Conservation (phyloP, 306 rosid genomes). For the Vicia villosa region DNA sequence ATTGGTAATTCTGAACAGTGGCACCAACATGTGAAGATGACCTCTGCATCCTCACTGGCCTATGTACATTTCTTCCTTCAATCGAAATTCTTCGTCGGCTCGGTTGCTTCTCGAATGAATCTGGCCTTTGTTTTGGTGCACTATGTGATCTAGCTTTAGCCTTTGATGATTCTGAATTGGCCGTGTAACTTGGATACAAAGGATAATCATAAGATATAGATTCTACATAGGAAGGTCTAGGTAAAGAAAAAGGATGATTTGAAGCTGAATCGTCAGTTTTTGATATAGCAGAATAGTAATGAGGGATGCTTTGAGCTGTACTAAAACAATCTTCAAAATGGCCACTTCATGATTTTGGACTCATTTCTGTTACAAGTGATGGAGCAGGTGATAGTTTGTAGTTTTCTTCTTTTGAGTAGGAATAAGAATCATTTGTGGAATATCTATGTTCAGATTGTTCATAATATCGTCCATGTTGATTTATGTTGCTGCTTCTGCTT, state of each 20-base stretch:
- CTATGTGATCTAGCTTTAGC: conserved; percentile 90
- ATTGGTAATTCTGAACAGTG: conserved; percentile 59
- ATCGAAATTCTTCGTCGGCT: conserved; percentile 68
- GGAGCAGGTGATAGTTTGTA: conserved; percentile 66
- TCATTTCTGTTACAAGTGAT: conserved; percentile 59
- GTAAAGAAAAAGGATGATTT: conserved; percentile 61
- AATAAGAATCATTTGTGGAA: conserved; percentile 37
- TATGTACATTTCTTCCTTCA: conserved; percentile 85
- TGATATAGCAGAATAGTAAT: conserved; percentile 59
- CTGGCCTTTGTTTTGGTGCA: conserved; percentile 91
- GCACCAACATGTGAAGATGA: conserved; percentile 86
- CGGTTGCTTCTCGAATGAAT: conserved; percentile 66
- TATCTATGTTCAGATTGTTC: too few species aligned
- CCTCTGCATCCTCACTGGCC: conserved; percentile 85
- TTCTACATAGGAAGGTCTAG: conserved; percentile 60
- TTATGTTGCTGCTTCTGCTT: conserved; percentile 57
- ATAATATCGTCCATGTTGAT: too few species aligned
- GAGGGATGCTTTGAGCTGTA: conserved; percentile 77
- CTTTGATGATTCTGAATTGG: conserved; percentile 84
- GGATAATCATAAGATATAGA: conserved; percentile 61
- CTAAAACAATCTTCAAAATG: conserved; percentile 68
- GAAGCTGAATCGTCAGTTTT: conserved; percentile 53
- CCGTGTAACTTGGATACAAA: conserved; percentile 85
- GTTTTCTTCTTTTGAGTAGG: conserved; percentile 55
- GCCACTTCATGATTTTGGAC: conserved; percentile 71